Base-by-base conservation (phyloP, 2,329 filamentous ascomycete genomes). In the Scolecobasidium constrictum region DNA sequence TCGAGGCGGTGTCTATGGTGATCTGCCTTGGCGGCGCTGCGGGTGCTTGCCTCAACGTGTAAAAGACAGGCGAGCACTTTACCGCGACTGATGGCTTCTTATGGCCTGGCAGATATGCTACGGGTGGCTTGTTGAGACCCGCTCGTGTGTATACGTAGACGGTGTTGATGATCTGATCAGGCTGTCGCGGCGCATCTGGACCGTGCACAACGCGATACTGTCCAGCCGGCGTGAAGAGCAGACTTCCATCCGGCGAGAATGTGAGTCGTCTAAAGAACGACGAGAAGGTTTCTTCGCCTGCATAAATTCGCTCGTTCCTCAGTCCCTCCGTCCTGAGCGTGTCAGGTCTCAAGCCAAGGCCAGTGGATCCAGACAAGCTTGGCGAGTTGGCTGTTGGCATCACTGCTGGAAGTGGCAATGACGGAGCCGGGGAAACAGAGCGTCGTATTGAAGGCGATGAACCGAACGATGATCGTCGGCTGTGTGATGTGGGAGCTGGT, bases 61-160 rank as follows among this genome's bases (percentile, higher is more conserved):
- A 98, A 52, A 85, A 81, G 18, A 94, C 65, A 0, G 92, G 92
- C 12, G 90, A 98, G 59, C 92, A 98, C 56, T 86, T 86, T 46
- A 98, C 86, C 2, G 88, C 92, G 9, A 98, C 86, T 0, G 92
- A 96, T 0, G 92, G 92, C 62, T 98, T 98, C 69, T 95, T 98
- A 63, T 96, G 90, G 2, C 92, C 92, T 0, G 92, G 92, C 5
- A 98, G 72, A 62, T 96, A 92, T 5, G 90, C 87, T 45, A 96
- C 83, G 2, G 92, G 92, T 1, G 92, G 87, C 59, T 93, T 95
- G 65, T 95, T 96, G 56, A 98, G 86, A 18, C 92, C 92, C 21
- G 88, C 92, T 53, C 92, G 75, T 0, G 90, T 95, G 62, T 98
- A 98, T 42, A 98, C 92, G 63, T 98, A 98, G 17, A 98, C 93